A percentile compares a stretch with the other conserved stretches of the same genome.
phyloP scores from a whole-genome alignment of 2,329 filamentous ascomycete genomes.

The Pleurostoma richardsiae region DNA sequence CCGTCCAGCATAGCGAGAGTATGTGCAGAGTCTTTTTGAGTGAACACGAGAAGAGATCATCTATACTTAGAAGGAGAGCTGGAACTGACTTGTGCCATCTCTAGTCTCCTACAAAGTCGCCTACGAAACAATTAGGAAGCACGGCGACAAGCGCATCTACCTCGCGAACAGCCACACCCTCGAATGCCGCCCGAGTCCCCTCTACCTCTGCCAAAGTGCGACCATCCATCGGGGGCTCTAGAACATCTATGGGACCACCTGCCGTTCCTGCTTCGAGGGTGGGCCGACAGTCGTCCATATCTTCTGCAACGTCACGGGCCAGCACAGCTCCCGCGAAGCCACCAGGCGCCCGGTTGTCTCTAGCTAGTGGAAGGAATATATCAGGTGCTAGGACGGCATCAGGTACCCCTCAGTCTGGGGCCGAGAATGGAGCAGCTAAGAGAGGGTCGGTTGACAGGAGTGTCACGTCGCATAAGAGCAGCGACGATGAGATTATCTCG shows the following conservation, averaged over 20 bases:
- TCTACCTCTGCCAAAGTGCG: constrained; percentile 46
- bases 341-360: constrained; percentile 32
- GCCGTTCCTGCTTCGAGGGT: constrained; percentile 38
- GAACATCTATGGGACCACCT: constrained; percentile 66
- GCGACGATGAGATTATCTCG: constrained; percentile 43
- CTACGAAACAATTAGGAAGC: constrained; percentile 66
- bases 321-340: constrained; percentile 28
- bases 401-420: constrained; percentile 38
- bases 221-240: constrained; percentile 45
- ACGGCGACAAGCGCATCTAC: constrained; percentile 48
- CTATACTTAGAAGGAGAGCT: neutral
- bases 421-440: constrained; percentile 29
- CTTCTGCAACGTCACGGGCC: constrained; percentile 30
- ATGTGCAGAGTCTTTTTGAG: constrained; percentile 19
- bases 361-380: constrained; percentile 25
- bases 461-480: constrained; percentile 41
- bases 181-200: constrained; percentile 40
- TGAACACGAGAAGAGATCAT: neutral
- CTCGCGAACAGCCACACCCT: constrained; percentile 62
- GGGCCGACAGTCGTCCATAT: constrained; percentile 37
- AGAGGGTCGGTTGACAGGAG: constrained; percentile 25
- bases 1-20: constrained; percentile 54
- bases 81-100: constrained; percentile 4
- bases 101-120: constrained; percentile 74
- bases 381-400: constrained; percentile 42